Base-by-base conservation (phyloP, 2,329 filamentous ascomycete species). In the Lecanosticta acicola region DNA sequence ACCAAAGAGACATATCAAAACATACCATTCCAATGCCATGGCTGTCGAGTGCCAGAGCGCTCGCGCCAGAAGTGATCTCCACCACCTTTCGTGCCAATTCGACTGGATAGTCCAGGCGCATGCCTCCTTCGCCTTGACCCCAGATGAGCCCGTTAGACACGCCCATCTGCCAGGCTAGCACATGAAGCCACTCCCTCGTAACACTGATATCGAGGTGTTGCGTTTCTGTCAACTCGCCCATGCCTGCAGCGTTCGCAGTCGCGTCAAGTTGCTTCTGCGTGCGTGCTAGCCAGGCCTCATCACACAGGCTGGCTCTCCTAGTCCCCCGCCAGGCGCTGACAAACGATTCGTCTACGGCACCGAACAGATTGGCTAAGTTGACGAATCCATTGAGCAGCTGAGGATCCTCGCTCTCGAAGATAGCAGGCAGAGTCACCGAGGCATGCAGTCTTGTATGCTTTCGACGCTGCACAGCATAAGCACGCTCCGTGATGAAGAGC, bases 151-250 rank as follows among this genome's bases (percentile, higher is more conserved):
- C 63, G 32, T 65, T 65, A 34, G 57, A 62, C 14, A 66, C 63
- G 9, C 63, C 63, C 59, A 66, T 64, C 42, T 66, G 63, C 63
- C 63, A 66, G 5, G 63, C 61, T n/a, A 66, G 44, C 4, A 66
- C 59, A 39, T 66, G 63, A 7, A 66, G 42, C 63, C 63, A 66
- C 39, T 65, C 62, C 38, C 63, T 43, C 7, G 62, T 64, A 3
- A 66, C 51, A 34, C 50, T 50, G 16, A 66, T 65, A 43, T 66
- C 63, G 14, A 66, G 48, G 16, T 59, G 59, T 41, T 65, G 62
- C n/a, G 62, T 65, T 41, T 66, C 63, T 7, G 55, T 62, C 5
- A 65, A 44, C 5, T 60, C 50, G 10, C 54, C 57, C 19, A 60
- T 49, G 7, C 46, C 46, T n/a, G 39, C 46, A 3, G 55, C 52